A percentile compares a stretch with the other conserved stretches of the same genome.
Conservation (phyloP, 164 flowering plant genomes). For the Platanus orientalis region DNA sequence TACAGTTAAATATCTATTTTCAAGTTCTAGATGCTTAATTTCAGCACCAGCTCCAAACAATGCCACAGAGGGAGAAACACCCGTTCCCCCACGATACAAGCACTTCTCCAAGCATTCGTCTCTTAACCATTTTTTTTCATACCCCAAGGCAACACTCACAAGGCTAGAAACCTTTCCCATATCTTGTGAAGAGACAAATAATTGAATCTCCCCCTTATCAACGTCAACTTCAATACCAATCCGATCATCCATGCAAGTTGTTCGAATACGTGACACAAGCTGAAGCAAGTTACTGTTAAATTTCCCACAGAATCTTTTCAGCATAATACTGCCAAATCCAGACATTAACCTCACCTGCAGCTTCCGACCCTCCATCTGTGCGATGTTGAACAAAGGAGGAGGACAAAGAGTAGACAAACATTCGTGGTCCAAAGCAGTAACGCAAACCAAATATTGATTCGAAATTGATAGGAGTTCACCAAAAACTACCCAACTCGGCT, state of each 20-base stretch:
- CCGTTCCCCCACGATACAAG: constrained; percentile 53
- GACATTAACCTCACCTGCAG: constrained; percentile 41
- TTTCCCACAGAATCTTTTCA: constrained; percentile 85
- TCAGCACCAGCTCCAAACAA: constrained; percentile 91
- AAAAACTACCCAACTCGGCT: constrained; percentile 89
- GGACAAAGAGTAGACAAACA: constrained; percentile 46
- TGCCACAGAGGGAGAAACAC: constrained; percentile 57
- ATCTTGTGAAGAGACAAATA: constrained; percentile 50
- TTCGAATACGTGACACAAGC: constrained; percentile 47
- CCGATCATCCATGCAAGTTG: constrained; percentile 46
- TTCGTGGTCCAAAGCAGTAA: constrained; percentile 71
- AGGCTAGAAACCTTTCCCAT: constrained; percentile 39
- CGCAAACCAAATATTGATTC: constrained; percentile 76
- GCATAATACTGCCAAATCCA: constrained; percentile 50
- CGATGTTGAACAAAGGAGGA: constrained; percentile 53
- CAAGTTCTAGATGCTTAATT: constrained; percentile 83
- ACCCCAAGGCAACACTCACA: constrained; percentile 48
- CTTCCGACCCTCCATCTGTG: constrained; percentile 40
- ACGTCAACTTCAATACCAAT: constrained; percentile 58
- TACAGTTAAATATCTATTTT: constrained; percentile 60
- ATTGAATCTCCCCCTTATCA: constrained; percentile 43
- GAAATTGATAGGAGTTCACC: constrained; percentile 64
- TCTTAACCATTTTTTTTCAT: constrained; percentile 52
- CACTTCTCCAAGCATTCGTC: constrained; percentile 83
- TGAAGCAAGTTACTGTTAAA: constrained; percentile 34